These are phyloP conservation scores for Alopecurus myosuroides DNA, from an alignment of 176 grass and related monocot species.

Conservation along the genomic window DNA sequence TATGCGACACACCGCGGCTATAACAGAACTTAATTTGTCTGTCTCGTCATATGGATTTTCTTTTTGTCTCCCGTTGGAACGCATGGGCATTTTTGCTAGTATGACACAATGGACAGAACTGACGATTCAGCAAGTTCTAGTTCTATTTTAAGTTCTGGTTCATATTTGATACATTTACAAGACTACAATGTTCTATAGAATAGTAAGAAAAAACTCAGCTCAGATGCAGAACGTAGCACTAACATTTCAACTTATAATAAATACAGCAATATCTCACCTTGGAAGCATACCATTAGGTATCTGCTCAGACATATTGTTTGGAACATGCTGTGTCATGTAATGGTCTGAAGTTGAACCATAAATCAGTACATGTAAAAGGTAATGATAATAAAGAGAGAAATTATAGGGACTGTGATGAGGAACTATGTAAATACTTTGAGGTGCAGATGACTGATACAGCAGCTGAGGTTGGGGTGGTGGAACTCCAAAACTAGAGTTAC, in stretches of 20 bases:
- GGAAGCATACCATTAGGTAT: conserved; percentile 51
- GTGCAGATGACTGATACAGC: conserved; percentile 46
- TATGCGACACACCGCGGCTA: too few species aligned
- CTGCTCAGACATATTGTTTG: conserved; percentile 54
- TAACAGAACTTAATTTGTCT: too few species aligned
- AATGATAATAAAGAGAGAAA: background rate
- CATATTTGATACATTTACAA: background rate
- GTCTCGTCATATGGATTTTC: too few species aligned
- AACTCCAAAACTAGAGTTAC: conserved; percentile 56
- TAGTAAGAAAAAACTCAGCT: background rate
- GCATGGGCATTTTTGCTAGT: too few species aligned
- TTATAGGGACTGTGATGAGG: background rate
- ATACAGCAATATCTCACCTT: conserved; percentile 26
- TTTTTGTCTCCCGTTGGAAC: too few species aligned
- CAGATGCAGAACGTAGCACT: conserved; percentile 24
- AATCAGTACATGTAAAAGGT: conserved; percentile 14
- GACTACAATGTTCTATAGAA: background rate
- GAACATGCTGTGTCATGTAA: conserved; percentile 71
- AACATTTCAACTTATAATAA: conserved; percentile 11
- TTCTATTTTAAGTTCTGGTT: background rate
- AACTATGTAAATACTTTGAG: conserved; percentile 64
- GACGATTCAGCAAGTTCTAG: background rate
- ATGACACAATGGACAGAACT: background rate
- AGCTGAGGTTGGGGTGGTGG: conserved; percentile 48
- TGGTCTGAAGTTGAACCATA: conserved; percentile 59